Base-by-base conservation (phyloP, 192 early-diverging fungal genomes). In the Rhizoclosmatium sp. region DNA sequence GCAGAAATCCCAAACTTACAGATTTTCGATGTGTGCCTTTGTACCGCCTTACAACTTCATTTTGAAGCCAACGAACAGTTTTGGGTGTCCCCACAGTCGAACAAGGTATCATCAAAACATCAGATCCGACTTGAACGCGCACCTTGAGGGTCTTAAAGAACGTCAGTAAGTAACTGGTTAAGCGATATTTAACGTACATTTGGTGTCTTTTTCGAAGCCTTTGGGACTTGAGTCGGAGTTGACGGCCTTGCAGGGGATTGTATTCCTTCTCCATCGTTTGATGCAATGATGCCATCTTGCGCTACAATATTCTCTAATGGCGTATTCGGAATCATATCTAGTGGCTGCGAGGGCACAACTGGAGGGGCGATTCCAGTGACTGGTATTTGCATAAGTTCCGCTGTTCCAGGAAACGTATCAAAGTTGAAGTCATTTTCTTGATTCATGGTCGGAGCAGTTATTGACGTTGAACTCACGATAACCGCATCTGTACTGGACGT, bases 51-150 rank as follows among this genome's bases (percentile, higher is more conserved):
- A 47, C 47, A 72, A 72, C 58, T 45, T 72, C 70, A 59, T 59
- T 72, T 44, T 72, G 70, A 47, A 72, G 51, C 70, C 70, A 72
- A 5, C 70, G 70, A 47, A 72, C 70, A 7, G 70, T 72, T 45
- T 72, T 72, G 5, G 70, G 70, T 40, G 70, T 72, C 16, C 70
- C 70, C 54, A 59, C 39, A 9, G 31, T 58, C 10, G 70, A n/a
- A 45, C 49, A 54, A 21, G 70, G 70, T 19, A 72, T 58, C 9
- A 23, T 14, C 12, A 72, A 19, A 19, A 19, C 42, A 14, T 72
- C 70, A 39, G 19, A 9, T 4, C 70, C 49, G 14, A 72, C 70
- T 54, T 72, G 54, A 9, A 72, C 70, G 49, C 58, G 70, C 21
- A 72, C 44, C 39, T 72, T 72, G n/a, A 72, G n/a, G 41, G 31